Evolutionary conservation across 805 yeast genomes (phyloP).

Genomic region (Hanseniaspora taiwanica): DNA sequence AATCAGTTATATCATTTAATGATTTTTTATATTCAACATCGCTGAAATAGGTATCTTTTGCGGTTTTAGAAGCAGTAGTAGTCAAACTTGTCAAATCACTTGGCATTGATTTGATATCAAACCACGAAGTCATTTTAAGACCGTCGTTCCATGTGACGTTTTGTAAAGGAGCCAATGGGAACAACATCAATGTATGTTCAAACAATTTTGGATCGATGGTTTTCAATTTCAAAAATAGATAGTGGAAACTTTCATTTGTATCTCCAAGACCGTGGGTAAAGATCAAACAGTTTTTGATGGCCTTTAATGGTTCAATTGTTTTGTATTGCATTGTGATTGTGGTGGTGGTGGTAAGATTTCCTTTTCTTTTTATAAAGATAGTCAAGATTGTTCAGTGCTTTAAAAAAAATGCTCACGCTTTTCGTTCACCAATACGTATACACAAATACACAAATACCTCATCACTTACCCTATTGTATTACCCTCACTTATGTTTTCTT

Average conservation of each 20-base stretch:
- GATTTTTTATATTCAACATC: constrained; percentile 39
- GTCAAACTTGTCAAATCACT: too few species aligned
- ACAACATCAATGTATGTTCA: constrained; percentile 54
- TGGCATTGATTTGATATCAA: constrained; percentile 36
- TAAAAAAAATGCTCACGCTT: background rate
- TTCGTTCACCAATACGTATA: too few species aligned
- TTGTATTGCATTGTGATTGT: constrained; percentile 3
- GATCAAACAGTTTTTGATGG: constrained; percentile 29
- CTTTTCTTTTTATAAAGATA: too few species aligned
- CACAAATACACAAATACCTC: too few species aligned
- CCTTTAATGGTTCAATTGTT: background rate
- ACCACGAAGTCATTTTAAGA: constrained; percentile 70
- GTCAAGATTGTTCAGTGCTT: too few species aligned
- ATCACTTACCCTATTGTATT: background rate
- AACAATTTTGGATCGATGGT: constrained; percentile 25
- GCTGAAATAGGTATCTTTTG: too few species aligned
- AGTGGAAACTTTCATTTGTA: constrained; percentile 79
- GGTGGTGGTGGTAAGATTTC: background rate
- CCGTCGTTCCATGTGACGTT: constrained; percentile 64
- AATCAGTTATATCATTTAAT: constrained; percentile 30
- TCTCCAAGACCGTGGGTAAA: constrained; percentile 90
- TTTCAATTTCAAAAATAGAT: constrained; percentile 51
- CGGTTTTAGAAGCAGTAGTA: too few species aligned
- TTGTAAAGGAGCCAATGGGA: constrained; percentile 76
- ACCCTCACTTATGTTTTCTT: too few species aligned